Percentiles rank a stretch among this genome's conserved stretches.
Conservation (phyloP, 2,329 filamentous ascomycete species). For the Aspergillus sergii region DNA sequence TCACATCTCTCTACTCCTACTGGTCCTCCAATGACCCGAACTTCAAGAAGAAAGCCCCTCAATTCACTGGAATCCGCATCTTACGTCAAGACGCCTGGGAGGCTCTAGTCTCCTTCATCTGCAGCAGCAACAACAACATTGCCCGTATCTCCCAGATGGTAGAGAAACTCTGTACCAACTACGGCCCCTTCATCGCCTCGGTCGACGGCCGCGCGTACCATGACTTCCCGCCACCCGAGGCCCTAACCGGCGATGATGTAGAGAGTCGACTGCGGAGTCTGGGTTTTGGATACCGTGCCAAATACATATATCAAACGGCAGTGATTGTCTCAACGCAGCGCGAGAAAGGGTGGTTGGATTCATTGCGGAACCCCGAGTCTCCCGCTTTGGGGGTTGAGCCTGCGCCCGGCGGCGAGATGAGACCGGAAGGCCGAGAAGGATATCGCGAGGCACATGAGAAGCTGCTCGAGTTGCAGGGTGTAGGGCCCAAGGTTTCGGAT, state of each 20-base stretch:
- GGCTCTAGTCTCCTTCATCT: conserved; percentile 90
- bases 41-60: conserved; percentile 82
- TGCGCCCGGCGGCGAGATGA: conserved; percentile 50
- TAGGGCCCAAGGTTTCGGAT: conserved; percentile 95
- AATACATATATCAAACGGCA: conserved; percentile 88
- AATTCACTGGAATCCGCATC: conserved; percentile 89
- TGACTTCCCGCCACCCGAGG: conserved; percentile 79
- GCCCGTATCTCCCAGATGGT: conserved; percentile 95
- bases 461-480: conserved; percentile 77
- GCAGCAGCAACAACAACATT: conserved; percentile 99
- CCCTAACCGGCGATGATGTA: conserved; percentile 72
- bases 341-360: conserved; percentile 74
- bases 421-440: conserved; percentile 59
- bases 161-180: conserved; percentile 84
- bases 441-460: conserved; percentile 81
- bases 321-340: conserved; percentile 68
- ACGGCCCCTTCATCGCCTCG: conserved; percentile 74
- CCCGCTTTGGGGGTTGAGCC: conserved; percentile 58
- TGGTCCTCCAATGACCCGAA: conserved; percentile 87
- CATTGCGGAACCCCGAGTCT: conserved; percentile 74
- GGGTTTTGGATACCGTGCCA: conserved; percentile 93
- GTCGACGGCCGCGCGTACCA: conserved; percentile 74
- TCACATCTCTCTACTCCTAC: conserved; percentile 75
- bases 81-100: conserved; percentile 96
- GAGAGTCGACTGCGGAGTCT: conserved; percentile 78